A percentile compares a stretch with the other conserved stretches of the same genome.
These are phyloP conservation scores for Candida jianshihensis DNA, from an alignment of 805 yeast genomes.

Conservation along the genomic window DNA sequence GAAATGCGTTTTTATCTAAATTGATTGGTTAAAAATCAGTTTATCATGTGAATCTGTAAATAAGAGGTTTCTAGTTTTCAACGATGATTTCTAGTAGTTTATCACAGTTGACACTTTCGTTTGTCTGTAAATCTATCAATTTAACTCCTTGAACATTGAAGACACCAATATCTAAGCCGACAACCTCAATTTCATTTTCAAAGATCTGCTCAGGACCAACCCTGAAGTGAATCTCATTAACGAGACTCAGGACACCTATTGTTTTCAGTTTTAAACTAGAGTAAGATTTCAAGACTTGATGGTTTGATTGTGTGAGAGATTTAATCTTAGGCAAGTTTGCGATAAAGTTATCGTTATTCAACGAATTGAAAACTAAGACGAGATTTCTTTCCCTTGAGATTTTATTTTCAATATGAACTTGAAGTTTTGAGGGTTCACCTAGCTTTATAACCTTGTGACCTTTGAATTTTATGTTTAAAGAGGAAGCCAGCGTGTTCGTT, in stretches of 20 bases:
- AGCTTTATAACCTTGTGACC: slow-evolving; percentile 56
- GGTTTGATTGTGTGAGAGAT: slow-evolving; percentile 15
- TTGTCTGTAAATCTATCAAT: slow-evolving; percentile 53
- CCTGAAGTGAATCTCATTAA: slow-evolving; percentile 60
- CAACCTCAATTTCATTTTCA: slow-evolving; percentile 53
- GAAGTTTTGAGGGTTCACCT: slow-evolving; percentile 59
- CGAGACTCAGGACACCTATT: slow-evolving; percentile 54
- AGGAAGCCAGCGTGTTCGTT: slow-evolving; percentile 17
- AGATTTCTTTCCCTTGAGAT: slow-evolving; percentile 44
- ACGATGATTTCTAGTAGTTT: slow-evolving; percentile 60
- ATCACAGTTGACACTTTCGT: slow-evolving; percentile 68
- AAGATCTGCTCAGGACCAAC: slow-evolving; percentile 50
- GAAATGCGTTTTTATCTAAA: slow-evolving; percentile 25
- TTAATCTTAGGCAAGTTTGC: slow-evolving; percentile 21
- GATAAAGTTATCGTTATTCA: slow-evolving; percentile 10
- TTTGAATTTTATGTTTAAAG: slow-evolving; percentile 43
- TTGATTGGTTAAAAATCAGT: slow-evolving; percentile 14
- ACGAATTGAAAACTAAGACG: slow-evolving; percentile 33
- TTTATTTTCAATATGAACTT: slow-evolving; percentile 57
- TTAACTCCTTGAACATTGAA: slow-evolving; percentile 59
- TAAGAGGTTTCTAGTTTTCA: slow-evolving; percentile 5
- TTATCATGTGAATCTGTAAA: not conserved
- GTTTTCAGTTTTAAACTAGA: slow-evolving; percentile 32
- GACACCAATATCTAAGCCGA: slow-evolving; percentile 61
- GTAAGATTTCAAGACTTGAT: slow-evolving; percentile 28